Evolutionary conservation across 2,329 filamentous ascomycete genomes (phyloP).

Genomic region (Apiospora malaysiana): DNA sequence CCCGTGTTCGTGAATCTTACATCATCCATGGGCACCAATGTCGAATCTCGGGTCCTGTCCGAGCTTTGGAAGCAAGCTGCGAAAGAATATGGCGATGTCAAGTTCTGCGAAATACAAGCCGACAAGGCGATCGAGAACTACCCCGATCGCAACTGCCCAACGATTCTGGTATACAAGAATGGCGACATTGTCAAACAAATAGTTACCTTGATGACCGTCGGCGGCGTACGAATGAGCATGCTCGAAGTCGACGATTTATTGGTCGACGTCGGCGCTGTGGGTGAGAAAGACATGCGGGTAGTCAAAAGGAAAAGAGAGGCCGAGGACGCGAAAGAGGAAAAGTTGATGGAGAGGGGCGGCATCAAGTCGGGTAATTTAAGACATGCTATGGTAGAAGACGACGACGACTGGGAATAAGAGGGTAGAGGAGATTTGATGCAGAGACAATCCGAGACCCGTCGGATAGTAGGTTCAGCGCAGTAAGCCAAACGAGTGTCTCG

Average conservation of each 20-base stretch:
- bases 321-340: conserved; percentile 66
- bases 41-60: conserved; percentile 81
- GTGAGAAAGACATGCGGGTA: conserved; percentile 79
- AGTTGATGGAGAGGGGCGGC: conserved; percentile 55
- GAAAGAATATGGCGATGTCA: conserved; percentile 86
- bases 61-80: conserved; percentile 89
- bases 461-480: not conserved
- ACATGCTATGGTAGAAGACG: conserved; percentile 53
- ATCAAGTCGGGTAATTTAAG: conserved; percentile 58
- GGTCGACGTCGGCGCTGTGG: conserved; percentile 81
- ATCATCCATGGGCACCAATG: conserved; percentile 77
- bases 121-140: conserved; percentile 96
- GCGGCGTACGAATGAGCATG: conserved; percentile 73
- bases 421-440: not conserved
- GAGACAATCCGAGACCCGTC: not conserved
- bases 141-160: conserved; percentile 92
- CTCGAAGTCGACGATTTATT: conserved; percentile 81
- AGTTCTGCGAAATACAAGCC: conserved; percentile 95
- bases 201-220: conserved; percentile 83
- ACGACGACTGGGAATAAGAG: conserved; percentile 67
- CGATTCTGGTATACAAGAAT: conserved; percentile 89
- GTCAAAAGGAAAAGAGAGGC: conserved; percentile 64
- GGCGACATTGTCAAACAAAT: conserved; percentile 91
- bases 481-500: not conserved
- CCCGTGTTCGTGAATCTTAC: conserved; percentile 81